Evolutionary conservation across 306 rosid species (phyloP).

Genomic region (Rubus idaeus): DNA sequence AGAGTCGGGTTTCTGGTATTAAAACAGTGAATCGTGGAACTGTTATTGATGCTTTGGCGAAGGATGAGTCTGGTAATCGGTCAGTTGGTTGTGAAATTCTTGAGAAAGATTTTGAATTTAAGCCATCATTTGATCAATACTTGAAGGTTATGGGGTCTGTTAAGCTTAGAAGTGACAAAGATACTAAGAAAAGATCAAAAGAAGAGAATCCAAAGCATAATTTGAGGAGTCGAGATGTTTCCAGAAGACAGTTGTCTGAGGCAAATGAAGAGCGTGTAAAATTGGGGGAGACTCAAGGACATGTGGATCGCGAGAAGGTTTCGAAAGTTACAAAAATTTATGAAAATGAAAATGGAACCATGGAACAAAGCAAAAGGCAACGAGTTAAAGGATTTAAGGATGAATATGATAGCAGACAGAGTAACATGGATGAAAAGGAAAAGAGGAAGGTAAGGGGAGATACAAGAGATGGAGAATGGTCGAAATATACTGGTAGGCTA

Average conservation of each 20-base stretch:
- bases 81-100: slow-evolving; percentile 36
- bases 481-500: slow-evolving; percentile 25
- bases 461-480: slow-evolving; percentile 25
- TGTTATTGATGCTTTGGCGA: slow-evolving; percentile 41
- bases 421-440: slow-evolving; percentile 26
- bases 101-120: slow-evolving; percentile 56
- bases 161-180: slow-evolving; percentile 36
- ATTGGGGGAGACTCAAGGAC: slow-evolving; percentile 20
- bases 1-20: slow-evolving; percentile 8
- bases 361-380: slow-evolving; percentile 28
- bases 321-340: slow-evolving; percentile 22
- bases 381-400: slow-evolving; percentile 24
- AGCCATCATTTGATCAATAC: slow-evolving; percentile 75
- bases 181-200: slow-evolving; percentile 26
- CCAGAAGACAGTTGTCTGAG: slow-evolving; percentile 23
- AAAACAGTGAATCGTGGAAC: slow-evolving; percentile 28
- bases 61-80: slow-evolving; percentile 36
- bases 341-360: slow-evolving; percentile 17
- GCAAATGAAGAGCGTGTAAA: slow-evolving; percentile 27
- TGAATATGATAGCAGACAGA: slow-evolving; percentile 30
- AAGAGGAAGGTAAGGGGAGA: slow-evolving; percentile 31
- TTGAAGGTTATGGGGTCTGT: slow-evolving; percentile 80
- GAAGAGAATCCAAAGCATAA: slow-evolving; percentile 30
- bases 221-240: slow-evolving; percentile 25
- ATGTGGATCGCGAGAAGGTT: slow-evolving; percentile 23